Evolutionary conservation across 768 basidiomycete species (phyloP), one percentile per base, ranked within the genome.

Genomic region (Mycena floridula): DNA sequence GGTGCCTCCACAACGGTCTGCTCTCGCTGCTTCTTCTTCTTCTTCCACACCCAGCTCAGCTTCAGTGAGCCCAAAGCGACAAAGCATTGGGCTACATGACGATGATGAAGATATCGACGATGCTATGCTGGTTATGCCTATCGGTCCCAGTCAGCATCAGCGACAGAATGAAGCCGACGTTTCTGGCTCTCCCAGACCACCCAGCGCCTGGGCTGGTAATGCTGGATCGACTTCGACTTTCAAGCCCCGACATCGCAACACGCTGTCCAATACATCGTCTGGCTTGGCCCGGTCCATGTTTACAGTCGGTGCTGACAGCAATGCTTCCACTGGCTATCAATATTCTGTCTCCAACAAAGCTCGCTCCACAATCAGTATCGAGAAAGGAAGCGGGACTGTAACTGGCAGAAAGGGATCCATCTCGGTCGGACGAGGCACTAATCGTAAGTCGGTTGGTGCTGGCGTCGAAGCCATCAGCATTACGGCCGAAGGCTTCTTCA

Each of bases 41-140:
- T 15, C 38, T 15, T 16, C 18, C n/a, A 13, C 13, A 24, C 38
- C n/a, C 38, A 24, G n/a, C 13, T 23, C 38, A 13, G 13, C 38
- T 15, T 39, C n/a, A 11, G 38, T n/a, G 23, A 48, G 18, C 24
- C 50, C 28, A 5, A 11, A 21, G 35, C 28, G 47, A 20, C 23
- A 46, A 21, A 39, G 32, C 32, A 59, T 61, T 2, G 50, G 67
- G 7, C 54, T 54, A 5, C 58, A 67, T 8, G 79, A 78, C 43
- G 81, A 82, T 20, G 83, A 88, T 45, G 87, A 88, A 27, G 81
- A 82, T 41, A 76, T 85, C 37, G 85, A 88, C 51, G 85, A 88
- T 55, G 79, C 72, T 26, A 81, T 85, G 76, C 72, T 84, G 36
- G 79, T 82, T 13, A 84, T 83, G 82, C 79, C 81, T 3, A 70